Percentiles rank a stretch among this genome's conserved stretches.
Conservation (phyloP, 257 asterid genomes). For the Nemophila menziesii region DNA sequence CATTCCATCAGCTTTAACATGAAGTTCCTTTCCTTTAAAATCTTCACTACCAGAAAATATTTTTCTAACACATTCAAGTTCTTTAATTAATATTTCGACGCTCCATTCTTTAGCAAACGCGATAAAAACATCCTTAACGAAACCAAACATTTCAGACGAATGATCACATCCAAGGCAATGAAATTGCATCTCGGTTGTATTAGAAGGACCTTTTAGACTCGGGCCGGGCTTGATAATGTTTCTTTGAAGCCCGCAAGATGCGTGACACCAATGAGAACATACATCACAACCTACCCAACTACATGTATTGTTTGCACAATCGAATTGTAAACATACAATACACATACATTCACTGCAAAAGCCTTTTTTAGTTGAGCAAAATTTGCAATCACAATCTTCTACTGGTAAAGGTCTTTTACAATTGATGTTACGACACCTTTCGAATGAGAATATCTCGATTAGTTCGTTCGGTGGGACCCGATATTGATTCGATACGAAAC, state of each 20-base stretch:
- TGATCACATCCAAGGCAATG: slow-evolving; percentile 80
- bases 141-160: slow-evolving; percentile 89
- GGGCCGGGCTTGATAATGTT: slow-evolving; percentile 71
- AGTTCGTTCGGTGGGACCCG: slow-evolving; percentile 40
- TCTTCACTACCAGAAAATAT: slow-evolving; percentile 69
- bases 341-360: slow-evolving; percentile 97
- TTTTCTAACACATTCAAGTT: slow-evolving; percentile 68
- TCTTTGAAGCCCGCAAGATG: slow-evolving; percentile 59
- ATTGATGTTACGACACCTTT: slow-evolving; percentile 62
- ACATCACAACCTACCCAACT: slow-evolving; percentile 96
- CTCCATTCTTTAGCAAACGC: slow-evolving; percentile 72
- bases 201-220: slow-evolving; percentile 46
- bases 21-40: slow-evolving; percentile 62
- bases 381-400: slow-evolving; percentile 79
- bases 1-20: slow-evolving; percentile 59
- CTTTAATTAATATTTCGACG: slow-evolving; percentile 45
- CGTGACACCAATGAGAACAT: slow-evolving; percentile 93
- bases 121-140: slow-evolving; percentile 67
- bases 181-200: slow-evolving; percentile 72
- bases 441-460: slow-evolving; percentile 62
- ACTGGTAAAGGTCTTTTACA: slow-evolving; percentile 69
- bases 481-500: slow-evolving; percentile 36
- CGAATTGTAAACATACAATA: slow-evolving; percentile 75
- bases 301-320: slow-evolving; percentile 69
- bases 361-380: slow-evolving; percentile 68